Conservation (phyloP, 192 early-diverging fungal genomes). For the Rhizophagus sp. region DNA sequence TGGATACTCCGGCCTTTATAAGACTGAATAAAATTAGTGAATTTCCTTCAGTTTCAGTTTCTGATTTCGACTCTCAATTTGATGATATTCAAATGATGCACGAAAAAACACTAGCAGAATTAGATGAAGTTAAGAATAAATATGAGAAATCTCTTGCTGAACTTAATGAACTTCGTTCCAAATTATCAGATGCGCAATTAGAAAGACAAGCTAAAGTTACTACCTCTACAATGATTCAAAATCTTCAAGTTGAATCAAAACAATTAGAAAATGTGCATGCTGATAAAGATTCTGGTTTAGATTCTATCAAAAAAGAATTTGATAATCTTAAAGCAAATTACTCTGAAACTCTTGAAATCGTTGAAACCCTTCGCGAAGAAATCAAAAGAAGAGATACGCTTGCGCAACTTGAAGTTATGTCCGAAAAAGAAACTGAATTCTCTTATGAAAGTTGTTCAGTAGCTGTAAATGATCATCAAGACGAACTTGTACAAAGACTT, state of each 20-base stretch:
- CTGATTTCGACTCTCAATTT: neutral
- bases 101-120: neutral
- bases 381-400: constrained; percentile 22
- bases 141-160: neutral
- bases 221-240: neutral
- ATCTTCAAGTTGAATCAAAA: constrained; percentile 11
- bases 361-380: constrained; percentile 29
- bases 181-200: neutral
- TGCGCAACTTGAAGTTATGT: constrained; percentile 24
- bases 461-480: constrained; percentile 1
- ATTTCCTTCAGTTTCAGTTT: neutral
- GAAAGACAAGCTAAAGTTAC: neutral
- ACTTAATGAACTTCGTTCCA: neutral
- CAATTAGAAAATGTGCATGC: constrained; percentile 13
- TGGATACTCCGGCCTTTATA: neutral
- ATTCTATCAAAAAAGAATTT: constrained; percentile 22
- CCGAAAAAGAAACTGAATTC: neutral
- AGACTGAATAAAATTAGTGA: too few relatives aligned
- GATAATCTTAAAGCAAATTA: neutral
- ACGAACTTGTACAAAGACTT: constrained; percentile 10
- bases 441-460: neutral
- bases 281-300: constrained; percentile 10
- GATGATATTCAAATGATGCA: neutral
- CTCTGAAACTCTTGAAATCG: constrained; percentile 13
- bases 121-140: constrained; percentile 1